Evolutionary conservation across 345 rosid species (phyloP), one percentile per base, ranked within the genome.

Genomic region (Populus deltoides): DNA sequence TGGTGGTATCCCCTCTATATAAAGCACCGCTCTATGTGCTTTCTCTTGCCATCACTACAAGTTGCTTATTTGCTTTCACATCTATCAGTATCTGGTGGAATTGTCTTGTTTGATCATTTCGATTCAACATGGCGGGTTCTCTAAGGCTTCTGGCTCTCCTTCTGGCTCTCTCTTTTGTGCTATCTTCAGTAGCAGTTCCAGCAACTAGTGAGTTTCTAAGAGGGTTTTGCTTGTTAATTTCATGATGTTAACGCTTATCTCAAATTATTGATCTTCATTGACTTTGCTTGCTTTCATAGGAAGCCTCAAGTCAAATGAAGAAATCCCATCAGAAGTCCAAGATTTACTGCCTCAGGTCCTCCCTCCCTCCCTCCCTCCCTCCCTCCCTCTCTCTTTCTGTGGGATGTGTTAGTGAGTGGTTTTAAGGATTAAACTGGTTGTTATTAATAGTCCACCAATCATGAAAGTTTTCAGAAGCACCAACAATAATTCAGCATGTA

Each of bases 261-360:
- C 47, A 18, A 22, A 22, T 18, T 41, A 24, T n/a, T 29, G 38
- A 31, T 13, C 0, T 70, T 43, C 15, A 39, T 31, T 8, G 70
- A n/a, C 9, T 45, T 36, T 71, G 25, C 18, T 66, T 81, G 57
- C 6, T 77, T 78, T 55, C 22, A 66, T 38, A 89, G 92, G 89
- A 84, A 85, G 72, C 80, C 85, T 79, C 69, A 78, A 74, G 82
- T 81, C 86, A 74, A 78, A 47, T 65, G 74, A 66, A 57, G 85
- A 79, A 74, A 73, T 45, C 59, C 72, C 74, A 31, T 57, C 81
- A 53, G 20, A 35, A 66, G 76, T 72, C 72, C 85, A 82, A 38
- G 82, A 82, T 49, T 45, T 76, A n/a, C 47, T 78, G 57, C 53
- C 73, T 83, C 87, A 83, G 90, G 90, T 89, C 68, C 35, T 49